phyloP scores from a whole-genome alignment of 257 asterid species.

The Linderniella brevidens region DNA sequence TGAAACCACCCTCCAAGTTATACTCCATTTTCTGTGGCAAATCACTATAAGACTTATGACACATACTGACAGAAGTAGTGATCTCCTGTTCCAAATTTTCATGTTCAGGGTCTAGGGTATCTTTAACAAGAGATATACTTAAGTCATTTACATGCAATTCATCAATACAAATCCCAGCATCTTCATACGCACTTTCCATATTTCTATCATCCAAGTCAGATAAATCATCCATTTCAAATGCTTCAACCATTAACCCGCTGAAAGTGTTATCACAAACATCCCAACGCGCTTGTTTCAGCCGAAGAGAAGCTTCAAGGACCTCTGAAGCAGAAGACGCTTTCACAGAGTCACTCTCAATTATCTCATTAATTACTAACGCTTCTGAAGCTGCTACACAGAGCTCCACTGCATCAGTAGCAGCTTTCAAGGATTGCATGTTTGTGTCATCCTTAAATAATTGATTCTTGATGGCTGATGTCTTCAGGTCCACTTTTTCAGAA shows the following conservation, averaged over 20 bases:
- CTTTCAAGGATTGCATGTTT: slow-evolving; percentile 17
- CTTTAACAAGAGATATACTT: slow-evolving; percentile 42
- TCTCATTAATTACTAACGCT: slow-evolving; percentile 60
- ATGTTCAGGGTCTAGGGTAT: slow-evolving; percentile 30
- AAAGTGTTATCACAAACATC: slow-evolving; percentile 24
- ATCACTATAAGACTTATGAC: slow-evolving; percentile 14
- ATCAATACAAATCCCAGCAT: slow-evolving; percentile 29
- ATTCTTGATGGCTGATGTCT: slow-evolving; percentile 13
- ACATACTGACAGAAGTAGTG: slow-evolving; percentile 13
- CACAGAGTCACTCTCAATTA: slow-evolving; percentile 20
- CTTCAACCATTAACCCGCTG: slow-evolving; percentile 11
- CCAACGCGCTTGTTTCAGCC: slow-evolving; percentile 58
- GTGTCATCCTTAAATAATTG: slow-evolving; percentile 19
- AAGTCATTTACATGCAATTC: slow-evolving; percentile 16
- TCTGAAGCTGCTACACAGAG: slow-evolving; percentile 75
- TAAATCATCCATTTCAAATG: slow-evolving; percentile 23
- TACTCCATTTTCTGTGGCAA: slow-evolving; percentile 9
- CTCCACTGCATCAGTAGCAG: slow-evolving; percentile 37
- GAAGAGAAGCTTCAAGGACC: slow-evolving; percentile 65
- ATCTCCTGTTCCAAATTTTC: slow-evolving; percentile 15
- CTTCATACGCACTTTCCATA: slow-evolving; percentile 59
- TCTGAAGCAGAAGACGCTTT: slow-evolving; percentile 31
- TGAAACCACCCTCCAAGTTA: too few species aligned
- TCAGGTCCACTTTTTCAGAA: slow-evolving; percentile 16
- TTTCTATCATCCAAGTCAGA: slow-evolving; percentile 48